A percentile compares a stretch with the other conserved stretches of the same genome.
These are phyloP conservation scores for Physocladia obscura DNA, from an alignment of 192 early-diverging fungal genomes.

Conservation along the genomic window DNA sequence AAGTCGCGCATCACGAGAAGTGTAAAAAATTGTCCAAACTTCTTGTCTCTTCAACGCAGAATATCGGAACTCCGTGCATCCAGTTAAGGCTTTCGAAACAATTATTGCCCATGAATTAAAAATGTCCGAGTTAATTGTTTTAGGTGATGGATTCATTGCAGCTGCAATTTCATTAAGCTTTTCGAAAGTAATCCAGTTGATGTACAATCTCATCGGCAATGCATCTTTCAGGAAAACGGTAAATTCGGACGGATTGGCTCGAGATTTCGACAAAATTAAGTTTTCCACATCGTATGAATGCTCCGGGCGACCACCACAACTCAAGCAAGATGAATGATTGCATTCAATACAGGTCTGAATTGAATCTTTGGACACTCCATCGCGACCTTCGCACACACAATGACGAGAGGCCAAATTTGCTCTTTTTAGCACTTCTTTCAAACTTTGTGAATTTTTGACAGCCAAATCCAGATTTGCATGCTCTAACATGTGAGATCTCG, in stretches of 20 bases:
- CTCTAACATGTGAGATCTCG: constrained; percentile 23
- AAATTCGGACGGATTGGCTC: constrained; percentile 31
- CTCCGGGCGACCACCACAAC: constrained; percentile 45
- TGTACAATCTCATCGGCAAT: constrained; percentile 34
- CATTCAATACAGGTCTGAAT: constrained; percentile 41
- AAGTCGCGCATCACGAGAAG: constrained; percentile 24
- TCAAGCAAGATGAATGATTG: constrained; percentile 34
- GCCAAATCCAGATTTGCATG: constrained; percentile 21
- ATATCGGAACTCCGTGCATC: constrained; percentile 33
- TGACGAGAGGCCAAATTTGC: constrained; percentile 27
- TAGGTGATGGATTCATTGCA: not conserved
- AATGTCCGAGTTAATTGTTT: not conserved
- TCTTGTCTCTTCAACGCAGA: constrained; percentile 37
- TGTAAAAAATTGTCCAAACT: constrained; percentile 37
- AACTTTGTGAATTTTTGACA: not conserved
- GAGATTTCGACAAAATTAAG: not conserved
- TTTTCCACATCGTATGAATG: constrained; percentile 31
- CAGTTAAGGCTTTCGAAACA: constrained; percentile 13
- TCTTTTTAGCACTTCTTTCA: constrained; percentile 16
- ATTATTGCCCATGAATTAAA: constrained; percentile 26
- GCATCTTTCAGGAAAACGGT: constrained; percentile 25
- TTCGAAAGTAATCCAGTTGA: constrained; percentile 30
- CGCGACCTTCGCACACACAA: constrained; percentile 48
- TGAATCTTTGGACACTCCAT: constrained; percentile 1
- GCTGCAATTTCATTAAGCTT: constrained; percentile 14